These are phyloP conservation scores for Typha latifolia DNA, from an alignment of 176 grass and related monocot genomes.

Conservation along the genomic window DNA sequence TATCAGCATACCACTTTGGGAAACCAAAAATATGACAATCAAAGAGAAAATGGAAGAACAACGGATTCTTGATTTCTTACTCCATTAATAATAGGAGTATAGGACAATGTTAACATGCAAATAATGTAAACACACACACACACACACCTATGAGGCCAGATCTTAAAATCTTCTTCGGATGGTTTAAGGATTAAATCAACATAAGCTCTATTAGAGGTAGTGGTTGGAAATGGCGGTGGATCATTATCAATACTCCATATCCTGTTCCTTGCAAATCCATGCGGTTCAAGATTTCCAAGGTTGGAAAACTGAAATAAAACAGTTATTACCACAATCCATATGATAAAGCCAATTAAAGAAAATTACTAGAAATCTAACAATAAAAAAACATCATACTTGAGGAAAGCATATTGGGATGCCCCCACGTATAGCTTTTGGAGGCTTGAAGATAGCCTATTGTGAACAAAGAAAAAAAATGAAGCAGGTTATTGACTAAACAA, in stretches of 20 bases:
- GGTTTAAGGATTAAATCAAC: constrained; percentile 10
- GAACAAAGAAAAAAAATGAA: not conserved
- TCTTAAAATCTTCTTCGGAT: constrained; percentile 13
- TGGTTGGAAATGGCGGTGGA: not conserved
- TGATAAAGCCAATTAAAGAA: not conserved
- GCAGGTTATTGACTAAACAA: not conserved
- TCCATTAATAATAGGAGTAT: not conserved
- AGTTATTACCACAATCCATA: not conserved
- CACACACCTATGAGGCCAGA: constrained; percentile 9
- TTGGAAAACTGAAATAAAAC: not conserved
- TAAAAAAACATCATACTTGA: constrained; percentile 14
- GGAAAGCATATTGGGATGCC: constrained; percentile 25
- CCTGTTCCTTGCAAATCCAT: constrained; percentile 12
- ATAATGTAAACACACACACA: too few relatives aligned
- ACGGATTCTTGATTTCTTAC: not conserved
- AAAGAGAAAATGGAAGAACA: not conserved
- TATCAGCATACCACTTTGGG: not conserved
- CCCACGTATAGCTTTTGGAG: constrained; percentile 20
- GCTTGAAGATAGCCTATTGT: constrained; percentile 18
- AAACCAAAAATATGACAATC: not conserved
- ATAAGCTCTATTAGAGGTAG: constrained; percentile 6
- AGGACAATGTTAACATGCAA: not conserved
- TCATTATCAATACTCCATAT: constrained; percentile 6
- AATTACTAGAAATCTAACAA: not conserved
- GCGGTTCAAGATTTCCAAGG: constrained; percentile 6